Base-by-base conservation (phyloP, 176 grass and related monocot genomes). In the Raddia guianensis region DNA sequence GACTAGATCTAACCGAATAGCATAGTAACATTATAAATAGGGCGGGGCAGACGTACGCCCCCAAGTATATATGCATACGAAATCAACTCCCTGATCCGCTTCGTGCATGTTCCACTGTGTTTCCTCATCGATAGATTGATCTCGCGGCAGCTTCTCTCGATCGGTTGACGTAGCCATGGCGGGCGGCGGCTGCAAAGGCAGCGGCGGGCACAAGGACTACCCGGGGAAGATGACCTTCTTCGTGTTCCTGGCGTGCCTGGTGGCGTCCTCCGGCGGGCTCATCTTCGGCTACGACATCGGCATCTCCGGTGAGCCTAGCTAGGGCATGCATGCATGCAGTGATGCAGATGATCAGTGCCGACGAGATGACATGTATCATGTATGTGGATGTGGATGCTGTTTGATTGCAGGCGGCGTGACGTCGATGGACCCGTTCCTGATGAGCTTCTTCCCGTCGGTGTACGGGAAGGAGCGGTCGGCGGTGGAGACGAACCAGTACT, bases 401-500 rank as follows among this genome's bases (percentile, higher is more conserved):
- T 44, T 3, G 1, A 15, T 33, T 8, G 4, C 0, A 86, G 85
- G 85, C 7, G 85, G 85, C 6, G 78, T 86, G 85, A 86, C 78
- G 32, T 81, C 71, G 6, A 81, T 86, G 85, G 85, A 86, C n/a
- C 34, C 85, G 33, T 86, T 86, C 85, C 34, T 86, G 85, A 3
- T 14, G 12, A 4, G 11, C 9, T 86, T 86, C 78, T 86, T 86
- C 78, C 85, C 78, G 63, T 81, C 85, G 71, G 85, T 81, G 78
- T 86, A 86, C 63, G 78, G 70, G 43, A 86, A 86, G 71, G 85
- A 86, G 85, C 34, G 69, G 85, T 33, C 60, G 85, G 33, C 46
- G 53, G 34, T 54, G 63, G 78, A 80, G 2, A 75, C 71, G 0
- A 97, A 93, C 82, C 88, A 93, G 66, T 97, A 97, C 79, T 97